A percentile compares a stretch with the other conserved stretches of the same genome.
Conservation (phyloP, 768 basidiomycete genomes). For the Naematelia encephala region DNA sequence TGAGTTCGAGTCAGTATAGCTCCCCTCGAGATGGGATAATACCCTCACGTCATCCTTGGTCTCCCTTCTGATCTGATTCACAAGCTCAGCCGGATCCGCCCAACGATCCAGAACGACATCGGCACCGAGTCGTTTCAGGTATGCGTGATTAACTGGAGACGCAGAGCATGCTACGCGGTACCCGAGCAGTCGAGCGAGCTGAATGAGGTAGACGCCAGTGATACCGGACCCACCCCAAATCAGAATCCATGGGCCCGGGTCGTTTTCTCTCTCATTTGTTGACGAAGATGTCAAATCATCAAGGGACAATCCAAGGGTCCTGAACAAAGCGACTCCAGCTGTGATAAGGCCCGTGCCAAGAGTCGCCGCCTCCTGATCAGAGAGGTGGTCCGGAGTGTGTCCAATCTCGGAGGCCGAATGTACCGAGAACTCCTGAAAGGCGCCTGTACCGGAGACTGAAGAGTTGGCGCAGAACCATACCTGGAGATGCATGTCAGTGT, state of each 20-base stretch:
- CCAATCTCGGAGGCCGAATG: conserved; percentile 30
- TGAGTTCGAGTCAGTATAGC: conserved; percentile 5
- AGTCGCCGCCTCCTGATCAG: conserved; percentile 28
- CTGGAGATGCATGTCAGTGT: neutral
- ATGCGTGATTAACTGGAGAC: conserved; percentile 52
- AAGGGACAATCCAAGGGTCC: conserved; percentile 17
- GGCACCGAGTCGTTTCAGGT: conserved; percentile 54
- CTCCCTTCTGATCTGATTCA: conserved; percentile 20
- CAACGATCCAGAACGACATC: conserved; percentile 53
- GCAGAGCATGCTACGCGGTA: conserved; percentile 56
- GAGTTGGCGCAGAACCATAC: conserved; percentile 44
- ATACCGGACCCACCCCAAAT: conserved; percentile 35
- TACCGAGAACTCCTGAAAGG: conserved; percentile 40
- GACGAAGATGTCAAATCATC: neutral
- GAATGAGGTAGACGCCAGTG: conserved; percentile 46
- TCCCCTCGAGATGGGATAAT: neutral
- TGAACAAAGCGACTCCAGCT: conserved; percentile 31
- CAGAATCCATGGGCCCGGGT: conserved; percentile 22
- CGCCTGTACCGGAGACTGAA: conserved; percentile 17
- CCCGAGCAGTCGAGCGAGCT: conserved; percentile 54
- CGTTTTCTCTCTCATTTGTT: neutral
- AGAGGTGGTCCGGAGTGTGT: conserved; percentile 22
- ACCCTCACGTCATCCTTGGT: conserved; percentile 30
- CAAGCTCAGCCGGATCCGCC: conserved; percentile 11
- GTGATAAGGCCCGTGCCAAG: conserved; percentile 37